Percentiles rank a stretch among this genome's conserved stretches.
These are phyloP conservation scores for Oehlia diaphana DNA, from an alignment of 192 early-diverging fungal species.

Conservation along the genomic window DNA sequence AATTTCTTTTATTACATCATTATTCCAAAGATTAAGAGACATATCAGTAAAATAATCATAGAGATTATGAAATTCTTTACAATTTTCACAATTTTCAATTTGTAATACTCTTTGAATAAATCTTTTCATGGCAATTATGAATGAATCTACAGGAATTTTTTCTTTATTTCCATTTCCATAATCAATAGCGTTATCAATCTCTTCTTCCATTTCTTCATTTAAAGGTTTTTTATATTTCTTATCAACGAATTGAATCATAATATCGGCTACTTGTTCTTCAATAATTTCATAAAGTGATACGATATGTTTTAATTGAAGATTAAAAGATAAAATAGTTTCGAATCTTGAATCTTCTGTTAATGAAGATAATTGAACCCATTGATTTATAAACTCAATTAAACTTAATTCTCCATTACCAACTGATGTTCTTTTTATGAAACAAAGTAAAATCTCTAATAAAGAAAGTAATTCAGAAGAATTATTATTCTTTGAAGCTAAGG, in stretches of 20 bases:
- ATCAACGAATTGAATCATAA: slow-evolving; percentile 6
- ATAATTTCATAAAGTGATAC: slow-evolving; percentile 28
- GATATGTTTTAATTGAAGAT: slow-evolving; percentile 24
- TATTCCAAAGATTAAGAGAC: background rate
- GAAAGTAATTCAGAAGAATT: slow-evolving; percentile 26
- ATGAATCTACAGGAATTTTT: slow-evolving; percentile 17
- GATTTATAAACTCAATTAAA: slow-evolving; percentile 21
- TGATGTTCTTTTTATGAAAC: slow-evolving; percentile 30
- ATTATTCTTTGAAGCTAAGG: background rate
- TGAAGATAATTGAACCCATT: slow-evolving; percentile 28
- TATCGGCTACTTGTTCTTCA: slow-evolving; percentile 26
- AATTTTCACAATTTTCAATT: background rate
- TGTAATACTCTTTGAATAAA: slow-evolving; percentile 27
- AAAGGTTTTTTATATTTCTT: slow-evolving; percentile 10
- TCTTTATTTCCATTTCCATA: slow-evolving; percentile 7
- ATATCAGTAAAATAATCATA: slow-evolving; percentile 5
- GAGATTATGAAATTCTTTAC: background rate
- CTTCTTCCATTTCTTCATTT: background rate
- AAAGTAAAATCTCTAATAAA: slow-evolving; percentile 25
- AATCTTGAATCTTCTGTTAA: slow-evolving; percentile 11
- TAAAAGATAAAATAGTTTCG: background rate
- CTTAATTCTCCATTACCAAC: background rate
- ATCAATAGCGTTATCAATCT: background rate
- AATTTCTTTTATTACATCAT: background rate
- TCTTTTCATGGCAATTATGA: slow-evolving; percentile 26